Base-by-base conservation (phyloP, 2,329 filamentous ascomycete genomes). In the Whalleya microplaca region DNA sequence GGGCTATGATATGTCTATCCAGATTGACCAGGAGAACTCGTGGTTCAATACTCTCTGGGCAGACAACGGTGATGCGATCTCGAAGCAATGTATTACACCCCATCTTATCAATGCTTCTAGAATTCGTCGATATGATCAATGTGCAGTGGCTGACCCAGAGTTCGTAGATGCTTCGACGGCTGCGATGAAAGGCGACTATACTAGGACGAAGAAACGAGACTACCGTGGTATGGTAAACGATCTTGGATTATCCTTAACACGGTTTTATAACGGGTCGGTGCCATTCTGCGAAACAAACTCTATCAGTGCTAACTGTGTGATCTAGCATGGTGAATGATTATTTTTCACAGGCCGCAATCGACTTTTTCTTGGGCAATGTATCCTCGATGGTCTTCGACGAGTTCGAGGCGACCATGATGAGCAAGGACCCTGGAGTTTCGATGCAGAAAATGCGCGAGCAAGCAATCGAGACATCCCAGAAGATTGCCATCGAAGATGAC, bases 21-120 rank as follows among this genome's bases (percentile, higher is more conserved):
- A 95, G 60, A 73, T 81, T 21, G 92, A 96, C 70, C 89, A 91
- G 55, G 85, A 87, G 53, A 96, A 91, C 4, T 83, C 87, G 45
- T 98, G 94, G 92, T 98, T 98, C 78, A 98, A 99, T 73, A 92
- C 86, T 0, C 79, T 98, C 0, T 99, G 95, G 94, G 95, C 95
- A 0, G 95, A 99, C 71, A 99, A 99, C 64, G 95, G 95, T 14
- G 95, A 99, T 72, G 92, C 93, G 0, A 92, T 98, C 53, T 96
- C 92, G 0, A 92, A 93, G 64, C 94, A 97, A 72, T 99, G 67
- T 70, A 66, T 66, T 61, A 12, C 8, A 23, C n/a, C n/a, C n/a
- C 37, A 9, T 52, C 40, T 20, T 6, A 41, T 21, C 10, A 23
- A 42, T 8, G 43, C 32, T 21, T 14, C n/a, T 6, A 48, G n/a